Conservation (phyloP, 2,329 filamentous ascomycete species). For the Fusarium equiseti region DNA sequence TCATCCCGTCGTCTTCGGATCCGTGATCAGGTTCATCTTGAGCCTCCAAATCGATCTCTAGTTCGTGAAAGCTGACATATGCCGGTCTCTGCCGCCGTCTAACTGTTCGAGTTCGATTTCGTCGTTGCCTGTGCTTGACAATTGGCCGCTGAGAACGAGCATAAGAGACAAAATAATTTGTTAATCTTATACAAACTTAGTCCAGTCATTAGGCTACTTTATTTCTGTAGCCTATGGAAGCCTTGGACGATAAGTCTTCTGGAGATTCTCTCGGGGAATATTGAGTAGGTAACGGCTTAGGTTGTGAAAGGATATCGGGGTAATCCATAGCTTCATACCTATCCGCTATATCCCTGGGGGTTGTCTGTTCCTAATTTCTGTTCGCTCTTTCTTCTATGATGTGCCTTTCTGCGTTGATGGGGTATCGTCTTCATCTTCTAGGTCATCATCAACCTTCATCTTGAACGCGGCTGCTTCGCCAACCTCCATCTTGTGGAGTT, state of each 20-base stretch:
- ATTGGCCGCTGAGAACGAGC: not conserved
- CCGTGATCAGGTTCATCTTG: not conserved
- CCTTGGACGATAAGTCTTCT: too few species aligned
- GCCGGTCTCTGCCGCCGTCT: not conserved
- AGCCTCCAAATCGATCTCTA: not conserved
- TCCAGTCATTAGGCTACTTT: not conserved
- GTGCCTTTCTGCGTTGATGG: constrained; percentile 43
- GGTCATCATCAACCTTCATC: constrained; percentile 54
- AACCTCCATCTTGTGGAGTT: constrained; percentile 70
- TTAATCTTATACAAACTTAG: not conserved
- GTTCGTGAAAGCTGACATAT: not conserved
- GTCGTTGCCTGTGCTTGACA: not conserved
- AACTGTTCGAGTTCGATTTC: not conserved
- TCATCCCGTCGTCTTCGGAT: not conserved
- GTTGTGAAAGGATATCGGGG: too few species aligned
- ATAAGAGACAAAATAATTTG: not conserved
- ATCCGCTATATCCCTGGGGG: not conserved
- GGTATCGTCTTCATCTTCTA: constrained; percentile 55
- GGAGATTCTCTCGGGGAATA: too few species aligned
- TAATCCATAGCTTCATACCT: not conserved
- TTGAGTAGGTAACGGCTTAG: not conserved
- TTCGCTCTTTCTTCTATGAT: constrained; percentile 49
- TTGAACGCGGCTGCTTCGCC: constrained; percentile 67
- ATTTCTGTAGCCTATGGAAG: not conserved
- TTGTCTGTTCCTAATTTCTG: constrained; percentile 2